Evolutionary conservation across 148 eudicot species (phyloP).

Genomic region (Silene uniflora): DNA sequence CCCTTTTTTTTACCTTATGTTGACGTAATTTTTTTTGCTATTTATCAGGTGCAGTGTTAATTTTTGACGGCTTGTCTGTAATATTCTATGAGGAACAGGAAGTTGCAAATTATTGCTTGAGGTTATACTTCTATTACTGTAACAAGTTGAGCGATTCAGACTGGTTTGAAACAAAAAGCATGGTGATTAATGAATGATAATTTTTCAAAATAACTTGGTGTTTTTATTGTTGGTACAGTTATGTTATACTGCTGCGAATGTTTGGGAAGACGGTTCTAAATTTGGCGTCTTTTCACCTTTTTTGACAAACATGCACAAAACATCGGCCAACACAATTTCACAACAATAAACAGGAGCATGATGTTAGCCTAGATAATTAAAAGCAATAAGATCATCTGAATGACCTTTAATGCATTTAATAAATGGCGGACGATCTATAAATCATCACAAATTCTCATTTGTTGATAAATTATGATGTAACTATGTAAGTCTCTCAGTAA

Average conservation of each 20-base stretch:
- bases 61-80: constrained; percentile 12
- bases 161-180: not conserved
- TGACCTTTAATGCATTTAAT: no score
- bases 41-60: not conserved
- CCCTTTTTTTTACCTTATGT: not conserved
- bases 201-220: not conserved
- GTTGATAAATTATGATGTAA: no score
- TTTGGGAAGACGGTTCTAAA: no score
- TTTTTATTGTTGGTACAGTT: not conserved
- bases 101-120: not conserved
- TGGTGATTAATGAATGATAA: not conserved
- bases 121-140: not conserved
- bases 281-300: no score
- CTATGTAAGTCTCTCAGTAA: no score
- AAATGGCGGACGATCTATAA: no score
- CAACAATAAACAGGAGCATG: no score
- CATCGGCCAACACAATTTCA: no score
- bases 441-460: no score
- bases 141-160: not conserved
- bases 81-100: not conserved
- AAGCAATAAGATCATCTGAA: no score
- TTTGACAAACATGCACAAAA: no score
- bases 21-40: not conserved
- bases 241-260: not conserved
- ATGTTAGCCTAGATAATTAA: no score